Evolutionary conservation across 768 basidiomycete genomes (phyloP).

Genomic region (Macrolepiota dolichaula): DNA sequence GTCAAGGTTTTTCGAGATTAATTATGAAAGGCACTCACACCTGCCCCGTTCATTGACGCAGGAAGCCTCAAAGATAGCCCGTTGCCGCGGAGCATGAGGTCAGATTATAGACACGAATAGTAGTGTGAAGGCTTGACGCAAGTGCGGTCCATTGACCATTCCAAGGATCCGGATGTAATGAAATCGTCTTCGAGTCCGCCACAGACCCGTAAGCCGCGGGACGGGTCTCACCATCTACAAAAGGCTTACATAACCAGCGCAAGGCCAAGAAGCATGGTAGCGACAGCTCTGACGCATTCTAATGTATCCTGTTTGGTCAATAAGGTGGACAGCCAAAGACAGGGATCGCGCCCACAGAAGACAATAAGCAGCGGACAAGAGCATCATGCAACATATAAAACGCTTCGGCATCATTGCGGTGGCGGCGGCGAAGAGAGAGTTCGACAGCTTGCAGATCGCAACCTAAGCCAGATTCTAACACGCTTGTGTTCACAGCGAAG

Average conservation of each 20-base stretch:
- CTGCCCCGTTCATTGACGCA: not conserved
- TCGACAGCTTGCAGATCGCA: constrained; percentile 2
- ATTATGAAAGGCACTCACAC: not conserved
- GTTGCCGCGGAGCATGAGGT: constrained; percentile 5
- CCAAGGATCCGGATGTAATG: not conserved
- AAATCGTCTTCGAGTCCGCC: not conserved
- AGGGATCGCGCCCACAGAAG: not conserved
- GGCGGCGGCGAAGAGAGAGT: constrained; percentile 6
- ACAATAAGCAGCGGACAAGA: not conserved
- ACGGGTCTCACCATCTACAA: not conserved
- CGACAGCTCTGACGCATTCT: not conserved
- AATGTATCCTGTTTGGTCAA: not conserved
- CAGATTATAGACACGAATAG: not conserved
- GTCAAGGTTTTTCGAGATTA: not conserved
- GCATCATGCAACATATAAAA: not conserved
- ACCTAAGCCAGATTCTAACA: constrained; percentile 5
- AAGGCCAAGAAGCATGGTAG: not conserved
- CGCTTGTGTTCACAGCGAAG: not conserved
- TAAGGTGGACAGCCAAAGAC: not conserved
- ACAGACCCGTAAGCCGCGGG: constrained; percentile 2
- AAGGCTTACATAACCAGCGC: not conserved
- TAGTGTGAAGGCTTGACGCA: not conserved
- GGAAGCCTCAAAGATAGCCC: not conserved
- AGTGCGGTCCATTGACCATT: not conserved
- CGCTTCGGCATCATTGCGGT: not conserved